These are phyloP conservation scores for Cokeromyces recurvatus DNA, from an alignment of 371 early-diverging fungal genomes.

Conservation along the genomic window DNA sequence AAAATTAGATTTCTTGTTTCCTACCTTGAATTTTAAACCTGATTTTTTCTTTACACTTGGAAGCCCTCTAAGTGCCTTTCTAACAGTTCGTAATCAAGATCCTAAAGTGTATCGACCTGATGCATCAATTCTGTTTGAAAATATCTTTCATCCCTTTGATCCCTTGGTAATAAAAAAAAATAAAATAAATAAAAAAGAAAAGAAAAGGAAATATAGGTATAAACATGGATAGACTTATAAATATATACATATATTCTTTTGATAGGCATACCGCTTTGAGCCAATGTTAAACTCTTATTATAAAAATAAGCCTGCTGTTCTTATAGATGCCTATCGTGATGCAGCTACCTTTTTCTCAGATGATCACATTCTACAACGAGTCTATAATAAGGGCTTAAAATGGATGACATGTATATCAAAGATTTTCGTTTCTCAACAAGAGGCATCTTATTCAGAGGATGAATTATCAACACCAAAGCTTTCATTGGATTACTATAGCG, in stretches of 20 bases:
- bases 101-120: conserved; percentile 46
- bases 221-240: too few relatives aligned
- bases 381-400: too few relatives aligned
- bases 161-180: conserved; percentile 33
- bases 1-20: conserved; percentile 42
- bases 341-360: conserved; percentile 7
- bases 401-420: too few relatives aligned
- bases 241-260: background rate
- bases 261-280: conserved; percentile 46
- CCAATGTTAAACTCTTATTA: conserved; percentile 30
- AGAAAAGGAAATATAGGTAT: too few relatives aligned
- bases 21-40: conserved; percentile 48
- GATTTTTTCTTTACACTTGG: conserved; percentile 54
- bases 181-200: background rate
- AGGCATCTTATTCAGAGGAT: conserved; percentile 12
- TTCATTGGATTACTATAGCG: background rate
- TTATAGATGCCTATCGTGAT: conserved; percentile 16
- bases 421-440: background rate
- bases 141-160: conserved; percentile 62
- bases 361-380: too few relatives aligned
- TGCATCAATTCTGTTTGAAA: conserved; percentile 48
- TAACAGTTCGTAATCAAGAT: conserved; percentile 56
- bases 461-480: conserved; percentile 10
- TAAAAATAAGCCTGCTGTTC: conserved; percentile 35
- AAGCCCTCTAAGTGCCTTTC: conserved; percentile 54